These are phyloP conservation scores for Corinectria fuckeliana DNA, from an alignment of 2,329 filamentous ascomycete species.

Conservation along the genomic window DNA sequence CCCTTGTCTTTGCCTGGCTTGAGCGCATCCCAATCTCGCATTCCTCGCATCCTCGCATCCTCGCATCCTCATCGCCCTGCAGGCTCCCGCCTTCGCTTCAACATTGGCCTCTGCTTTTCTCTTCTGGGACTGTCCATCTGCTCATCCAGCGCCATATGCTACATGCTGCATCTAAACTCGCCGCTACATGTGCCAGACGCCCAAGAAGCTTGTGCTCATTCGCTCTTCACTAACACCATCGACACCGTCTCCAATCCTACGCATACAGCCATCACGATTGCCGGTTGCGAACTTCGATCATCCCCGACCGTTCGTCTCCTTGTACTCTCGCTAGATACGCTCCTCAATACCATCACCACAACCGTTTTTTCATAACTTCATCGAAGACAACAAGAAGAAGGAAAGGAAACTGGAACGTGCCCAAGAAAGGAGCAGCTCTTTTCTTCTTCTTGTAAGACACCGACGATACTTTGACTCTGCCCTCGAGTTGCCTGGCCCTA, in stretches of 20 bases:
- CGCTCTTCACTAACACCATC: not conserved
- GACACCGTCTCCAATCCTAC: not conserved
- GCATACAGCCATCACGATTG: not conserved
- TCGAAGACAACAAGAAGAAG: not conserved
- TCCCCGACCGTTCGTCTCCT: not conserved
- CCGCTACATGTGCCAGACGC: not conserved
- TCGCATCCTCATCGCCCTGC: slow-evolving; percentile 1
- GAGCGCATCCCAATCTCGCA: slow-evolving; percentile 3
- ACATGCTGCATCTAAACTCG: not conserved
- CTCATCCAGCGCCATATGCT: slow-evolving; percentile 1
- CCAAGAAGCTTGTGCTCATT: not conserved
- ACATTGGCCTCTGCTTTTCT: not conserved
- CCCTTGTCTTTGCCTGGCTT: not conserved
- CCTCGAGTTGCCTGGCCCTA: not conserved
- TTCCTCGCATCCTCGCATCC: slow-evolving; percentile 6
- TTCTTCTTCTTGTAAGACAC: not conserved
- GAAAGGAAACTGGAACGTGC: not conserved
- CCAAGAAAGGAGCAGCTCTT: not conserved
- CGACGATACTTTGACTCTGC: not conserved
- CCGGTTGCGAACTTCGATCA: not conserved
- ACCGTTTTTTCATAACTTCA: not conserved
- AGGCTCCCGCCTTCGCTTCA: not conserved
- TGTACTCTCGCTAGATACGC: not conserved
- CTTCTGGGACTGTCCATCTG: not conserved
- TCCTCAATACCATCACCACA: not conserved